phyloP scores from a whole-genome alignment of 768 basidiomycete genomes.

The Podaxis pistillaris region DNA sequence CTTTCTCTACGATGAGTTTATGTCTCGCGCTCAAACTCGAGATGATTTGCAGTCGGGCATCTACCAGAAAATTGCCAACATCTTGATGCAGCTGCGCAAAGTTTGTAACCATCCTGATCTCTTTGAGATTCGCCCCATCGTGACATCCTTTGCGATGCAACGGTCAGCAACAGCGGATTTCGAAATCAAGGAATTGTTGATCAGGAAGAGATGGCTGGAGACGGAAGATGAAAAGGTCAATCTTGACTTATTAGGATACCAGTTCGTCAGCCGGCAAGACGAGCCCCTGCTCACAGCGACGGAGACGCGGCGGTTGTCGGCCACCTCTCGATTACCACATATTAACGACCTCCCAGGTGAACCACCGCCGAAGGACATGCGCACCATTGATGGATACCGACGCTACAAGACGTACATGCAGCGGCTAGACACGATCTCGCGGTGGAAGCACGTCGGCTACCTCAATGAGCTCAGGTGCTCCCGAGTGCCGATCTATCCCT shows the following conservation, averaged over 20 bases:
- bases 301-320: slow-evolving; percentile 58
- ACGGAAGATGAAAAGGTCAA: slow-evolving; percentile 53
- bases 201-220: slow-evolving; percentile 70
- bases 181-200: slow-evolving; percentile 84
- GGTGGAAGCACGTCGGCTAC: slow-evolving; percentile 71
- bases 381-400: slow-evolving; percentile 73
- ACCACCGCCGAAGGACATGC: slow-evolving; percentile 70
- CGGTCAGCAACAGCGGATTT: slow-evolving; percentile 77
- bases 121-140: slow-evolving; percentile 85
- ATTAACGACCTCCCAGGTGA: slow-evolving; percentile 54
- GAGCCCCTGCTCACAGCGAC: slow-evolving; percentile 50
- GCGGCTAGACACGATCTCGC: slow-evolving; percentile 49
- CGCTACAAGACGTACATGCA: slow-evolving; percentile 48
- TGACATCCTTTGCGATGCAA: slow-evolving; percentile 71
- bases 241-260: slow-evolving; percentile 63
- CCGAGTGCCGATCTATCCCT: slow-evolving; percentile 41
- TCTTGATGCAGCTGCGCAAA: slow-evolving; percentile 97
- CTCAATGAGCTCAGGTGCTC: slow-evolving; percentile 74
- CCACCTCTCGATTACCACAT: slow-evolving; percentile 52
- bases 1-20: slow-evolving; percentile 96
- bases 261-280: slow-evolving; percentile 56
- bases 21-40: slow-evolving; percentile 82
- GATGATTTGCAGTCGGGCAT: slow-evolving; percentile 82
- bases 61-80: slow-evolving; percentile 88
- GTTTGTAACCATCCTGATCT: slow-evolving; percentile 94